Conservation (phyloP, 257 asterid species). For the Cordia subcordata region DNA sequence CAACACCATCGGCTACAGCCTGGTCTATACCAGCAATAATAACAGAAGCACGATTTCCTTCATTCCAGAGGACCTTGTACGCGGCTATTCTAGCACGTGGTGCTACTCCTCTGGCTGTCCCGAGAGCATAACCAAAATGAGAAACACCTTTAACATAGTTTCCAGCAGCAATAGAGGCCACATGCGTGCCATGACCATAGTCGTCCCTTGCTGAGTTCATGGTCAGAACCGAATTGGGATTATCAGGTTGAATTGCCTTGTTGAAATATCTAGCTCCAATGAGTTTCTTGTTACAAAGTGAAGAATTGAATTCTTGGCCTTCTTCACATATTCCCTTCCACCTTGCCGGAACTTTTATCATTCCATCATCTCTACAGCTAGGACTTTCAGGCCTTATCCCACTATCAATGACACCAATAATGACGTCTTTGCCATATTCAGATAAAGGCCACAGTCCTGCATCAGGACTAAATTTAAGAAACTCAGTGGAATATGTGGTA, state of each 20-base stretch:
- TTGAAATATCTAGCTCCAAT: constrained; percentile 43
- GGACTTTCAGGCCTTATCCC: constrained; percentile 25
- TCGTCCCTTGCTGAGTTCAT: constrained; percentile 41
- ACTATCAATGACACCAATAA: constrained; percentile 23
- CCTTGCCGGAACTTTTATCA: constrained; percentile 30
- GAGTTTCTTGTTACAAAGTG: constrained; percentile 35
- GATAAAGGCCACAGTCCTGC: constrained; percentile 50
- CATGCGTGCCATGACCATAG: constrained; percentile 46
- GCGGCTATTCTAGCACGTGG: constrained; percentile 44
- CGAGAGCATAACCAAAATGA: constrained; percentile 36
- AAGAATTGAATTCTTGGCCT: constrained; percentile 37
- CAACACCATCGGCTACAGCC: constrained; percentile 47
- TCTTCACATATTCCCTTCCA: constrained; percentile 46
- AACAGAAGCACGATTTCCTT: constrained; percentile 33
- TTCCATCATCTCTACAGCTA: constrained; percentile 42
- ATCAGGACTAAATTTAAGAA: constrained; percentile 32
- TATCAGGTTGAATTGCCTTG: constrained; percentile 30
- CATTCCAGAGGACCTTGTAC: constrained; percentile 25
- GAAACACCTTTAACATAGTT: constrained; percentile 40
- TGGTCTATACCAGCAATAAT: constrained; percentile 52
- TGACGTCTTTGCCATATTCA: constrained; percentile 36
- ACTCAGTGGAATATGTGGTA: constrained; percentile 45
- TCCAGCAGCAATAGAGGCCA: constrained; percentile 40
- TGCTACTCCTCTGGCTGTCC: constrained; percentile 44
- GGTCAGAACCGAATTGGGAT: constrained; percentile 15